Percentiles rank a stretch among this genome's conserved stretches.
Evolutionary conservation across 305 asterid species (phyloP).

Genomic region (Plantago lanceolata): DNA sequence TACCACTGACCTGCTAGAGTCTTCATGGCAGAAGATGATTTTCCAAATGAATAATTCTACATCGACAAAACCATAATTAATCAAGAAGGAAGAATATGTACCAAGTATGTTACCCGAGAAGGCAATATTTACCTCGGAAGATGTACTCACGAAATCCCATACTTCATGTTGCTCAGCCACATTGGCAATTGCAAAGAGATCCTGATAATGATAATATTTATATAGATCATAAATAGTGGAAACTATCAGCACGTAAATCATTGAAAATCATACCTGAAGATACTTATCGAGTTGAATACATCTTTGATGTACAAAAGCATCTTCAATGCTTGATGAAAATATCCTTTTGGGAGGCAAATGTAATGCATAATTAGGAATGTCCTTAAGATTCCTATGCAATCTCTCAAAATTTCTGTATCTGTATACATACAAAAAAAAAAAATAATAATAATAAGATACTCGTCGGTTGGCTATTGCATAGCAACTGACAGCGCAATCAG

Average conservation of each 20-base stretch:
- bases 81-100: conserved; percentile 20
- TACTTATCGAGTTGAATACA: conserved; percentile 88
- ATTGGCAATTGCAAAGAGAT: conserved; percentile 81
- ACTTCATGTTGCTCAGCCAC: conserved; percentile 97
- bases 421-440: conserved; percentile 28
- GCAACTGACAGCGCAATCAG: conserved; percentile 7
- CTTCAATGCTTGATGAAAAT: conserved; percentile 81
- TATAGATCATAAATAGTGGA: conserved; percentile 6
- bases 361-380: conserved; percentile 81
- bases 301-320: conserved; percentile 87
- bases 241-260: conserved; percentile 10
- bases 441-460: conserved; percentile 21
- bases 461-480: conserved; percentile 22
- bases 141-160: conserved; percentile 80
- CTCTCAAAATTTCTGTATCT: conserved; percentile 90
- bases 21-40: conserved; percentile 73
- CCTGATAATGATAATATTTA: conserved; percentile 41
- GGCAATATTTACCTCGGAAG: conserved; percentile 61
- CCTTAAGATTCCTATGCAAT: conserved; percentile 80
- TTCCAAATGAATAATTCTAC: conserved; percentile 83
- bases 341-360: conserved; percentile 93
- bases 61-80: conserved; percentile 27
- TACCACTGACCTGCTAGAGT: conserved; percentile 66
- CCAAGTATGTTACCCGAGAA: conserved; percentile 5
- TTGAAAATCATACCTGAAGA: conserved; percentile 56